Base-by-base conservation (phyloP, 2,329 filamentous ascomycete species). In the Pleomassaria siparia region DNA sequence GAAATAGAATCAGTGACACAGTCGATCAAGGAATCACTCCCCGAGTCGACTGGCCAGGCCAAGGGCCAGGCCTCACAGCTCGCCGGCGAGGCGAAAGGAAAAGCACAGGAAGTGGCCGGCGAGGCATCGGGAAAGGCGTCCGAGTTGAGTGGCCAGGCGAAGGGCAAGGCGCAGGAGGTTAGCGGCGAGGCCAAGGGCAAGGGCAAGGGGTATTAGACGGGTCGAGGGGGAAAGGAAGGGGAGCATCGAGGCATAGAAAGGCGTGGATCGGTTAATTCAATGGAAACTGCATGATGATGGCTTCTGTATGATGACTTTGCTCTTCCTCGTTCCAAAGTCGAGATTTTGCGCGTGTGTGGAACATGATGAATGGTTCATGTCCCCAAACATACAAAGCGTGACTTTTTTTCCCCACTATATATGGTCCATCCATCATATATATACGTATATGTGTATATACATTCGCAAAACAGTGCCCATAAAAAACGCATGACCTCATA, bases 1-100 rank as follows among this genome's bases (percentile, higher is more conserved):
- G 12, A 28, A 28, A 54, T 62, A 84, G 82, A 83, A 59, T 55
- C 80, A 70, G 76, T 74, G 35, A 71, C 75, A 39, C 63, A 74
- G 26, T 71, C 72, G 32, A 54, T 72, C 46, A 73, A 75, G 58
- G 59, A 70, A 43, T 53, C 52, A 29, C 40, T 60, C 10, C 63
- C 66, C 47, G 51, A 64, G 46, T 56, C 54, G 28, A 57, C 53
- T 2, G 56, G 58, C 36, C 42, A 75, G 54, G 74, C 73, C 2
- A 67, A 74, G 53, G 63, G 64, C 39, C 51, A 66, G 40, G 66
- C 64, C 24, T 51, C 56, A 44, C 58, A 70, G 53, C 28, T 59
- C 3, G 62, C 53, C 2, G 58, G 59, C 40, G 43, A 75, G 55
- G 74, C 73, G 1, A 67, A 73, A 53, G 63, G 64, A 40, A 52